These are phyloP conservation scores for Penicillium paneum DNA, from an alignment of 2,329 filamentous ascomycete species.

Conservation along the genomic window DNA sequence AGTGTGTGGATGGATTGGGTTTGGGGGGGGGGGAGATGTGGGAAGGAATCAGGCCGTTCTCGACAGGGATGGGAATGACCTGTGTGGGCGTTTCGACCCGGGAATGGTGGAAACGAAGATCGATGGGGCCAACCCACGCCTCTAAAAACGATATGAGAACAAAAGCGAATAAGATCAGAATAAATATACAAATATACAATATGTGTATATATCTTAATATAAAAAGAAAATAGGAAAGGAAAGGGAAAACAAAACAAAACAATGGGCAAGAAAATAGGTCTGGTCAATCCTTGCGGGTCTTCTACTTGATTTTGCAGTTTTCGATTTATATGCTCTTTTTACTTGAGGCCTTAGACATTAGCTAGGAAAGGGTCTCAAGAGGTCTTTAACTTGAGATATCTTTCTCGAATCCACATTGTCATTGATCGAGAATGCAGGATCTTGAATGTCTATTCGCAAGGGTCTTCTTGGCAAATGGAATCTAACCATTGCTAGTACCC, in stretches of 20 bases:
- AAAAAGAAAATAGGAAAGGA: background rate
- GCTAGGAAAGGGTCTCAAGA: background rate
- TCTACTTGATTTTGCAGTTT: background rate
- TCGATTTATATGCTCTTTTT: background rate
- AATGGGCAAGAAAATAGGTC: background rate
- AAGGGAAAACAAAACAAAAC: background rate
- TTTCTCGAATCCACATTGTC: constrained; percentile 11
- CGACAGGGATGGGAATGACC: constrained; percentile 35
- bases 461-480: constrained; percentile 16
- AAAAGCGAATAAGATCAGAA: background rate
- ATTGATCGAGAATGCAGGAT: constrained; percentile 19
- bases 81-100: constrained; percentile 27
- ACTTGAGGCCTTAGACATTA: background rate
- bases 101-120: constrained; percentile 31
- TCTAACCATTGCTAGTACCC: background rate
- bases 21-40: constrained; percentile 3
- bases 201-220: background rate
- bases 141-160: constrained; percentile 7
- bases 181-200: background rate
- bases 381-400: too few relatives aligned
- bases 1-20: constrained; percentile 15
- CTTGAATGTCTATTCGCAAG: constrained; percentile 18
- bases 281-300: constrained; percentile 4
- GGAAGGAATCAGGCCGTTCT: constrained; percentile 24
- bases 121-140: constrained; percentile 24